Conservation (phyloP, 2,329 filamentous ascomycete species). For the Alternaria sp. region DNA sequence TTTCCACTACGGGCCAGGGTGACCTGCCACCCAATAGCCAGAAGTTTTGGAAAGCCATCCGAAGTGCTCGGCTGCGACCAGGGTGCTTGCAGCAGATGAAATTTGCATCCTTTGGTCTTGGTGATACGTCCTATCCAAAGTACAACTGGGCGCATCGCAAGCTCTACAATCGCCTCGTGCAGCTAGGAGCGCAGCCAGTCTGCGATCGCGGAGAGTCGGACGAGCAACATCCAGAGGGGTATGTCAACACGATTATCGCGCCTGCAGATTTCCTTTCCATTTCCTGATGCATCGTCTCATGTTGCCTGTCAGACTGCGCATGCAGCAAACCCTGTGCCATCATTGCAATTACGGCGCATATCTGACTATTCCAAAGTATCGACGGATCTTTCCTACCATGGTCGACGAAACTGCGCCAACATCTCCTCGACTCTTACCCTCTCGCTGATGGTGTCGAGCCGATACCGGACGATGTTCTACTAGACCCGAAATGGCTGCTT, state of each 20-base stretch:
- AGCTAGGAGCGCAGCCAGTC: slow-evolving; percentile 80
- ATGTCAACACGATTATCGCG: slow-evolving; percentile 41
- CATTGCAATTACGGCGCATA: not conserved
- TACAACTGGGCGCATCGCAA: slow-evolving; percentile 95
- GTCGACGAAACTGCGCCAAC: slow-evolving; percentile 70
- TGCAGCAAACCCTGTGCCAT: not conserved
- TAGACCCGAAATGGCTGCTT: slow-evolving; percentile 77
- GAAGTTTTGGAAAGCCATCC: slow-evolving; percentile 82
- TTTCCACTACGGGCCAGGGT: slow-evolving; percentile 94
- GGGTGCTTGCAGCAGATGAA: slow-evolving; percentile 70
- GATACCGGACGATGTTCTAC: slow-evolving; percentile 74
- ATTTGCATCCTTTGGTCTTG: slow-evolving; percentile 89
- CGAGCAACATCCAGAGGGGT: slow-evolving; percentile 93
- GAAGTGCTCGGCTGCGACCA: slow-evolving; percentile 77
- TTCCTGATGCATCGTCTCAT: slow-evolving; percentile 11
- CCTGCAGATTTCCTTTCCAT: not conserved
- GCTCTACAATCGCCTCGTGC: slow-evolving; percentile 79
- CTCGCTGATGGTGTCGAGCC: slow-evolving; percentile 70
- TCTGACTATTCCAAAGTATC: slow-evolving; percentile 59
- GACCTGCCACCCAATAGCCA: slow-evolving; percentile 86
- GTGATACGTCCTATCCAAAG: slow-evolving; percentile 94
- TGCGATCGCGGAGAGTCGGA: slow-evolving; percentile 86
- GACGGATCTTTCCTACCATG: slow-evolving; percentile 84
- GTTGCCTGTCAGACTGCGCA: not conserved
- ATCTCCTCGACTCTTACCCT: slow-evolving; percentile 71